These are phyloP conservation scores for Saccharomycopsis sp. DNA, from an alignment of 805 yeast genomes.

Conservation along the genomic window DNA sequence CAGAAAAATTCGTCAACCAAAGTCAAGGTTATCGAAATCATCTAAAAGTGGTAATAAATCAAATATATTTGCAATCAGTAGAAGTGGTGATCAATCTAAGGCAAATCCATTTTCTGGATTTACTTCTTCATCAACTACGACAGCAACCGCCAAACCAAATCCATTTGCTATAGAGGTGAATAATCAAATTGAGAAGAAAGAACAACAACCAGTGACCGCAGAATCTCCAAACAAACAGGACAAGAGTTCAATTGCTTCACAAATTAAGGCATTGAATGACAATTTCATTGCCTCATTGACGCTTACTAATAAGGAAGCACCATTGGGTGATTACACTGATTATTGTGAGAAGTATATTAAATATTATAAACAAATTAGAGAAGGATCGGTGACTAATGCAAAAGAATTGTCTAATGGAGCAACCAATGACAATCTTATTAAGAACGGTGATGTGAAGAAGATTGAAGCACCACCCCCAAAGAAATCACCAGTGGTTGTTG, in stretches of 20 bases:
- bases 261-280: conserved; percentile 21
- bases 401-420: neutral
- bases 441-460: neutral
- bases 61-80: conserved; percentile 1
- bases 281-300: conserved; percentile 16
- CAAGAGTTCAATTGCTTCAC: conserved; percentile 13
- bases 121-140: conserved; percentile 8
- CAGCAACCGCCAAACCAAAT: conserved; percentile 8
- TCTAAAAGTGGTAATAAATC: conserved; percentile 1
- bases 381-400: neutral
- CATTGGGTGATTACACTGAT: conserved; percentile 18
- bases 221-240: neutral
- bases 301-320: conserved; percentile 14
- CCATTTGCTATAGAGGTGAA: conserved; percentile 13
- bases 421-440: neutral
- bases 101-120: neutral
- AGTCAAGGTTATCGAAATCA: conserved; percentile 6
- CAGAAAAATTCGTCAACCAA: conserved; percentile 18
- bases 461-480: neutral
- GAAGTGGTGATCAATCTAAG: neutral
- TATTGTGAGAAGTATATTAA: conserved; percentile 21
- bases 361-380: conserved; percentile 15
- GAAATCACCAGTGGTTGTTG: neutral
- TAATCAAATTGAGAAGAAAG: neutral
- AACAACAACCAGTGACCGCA: neutral